These are phyloP conservation scores for Aquilaria sinensis DNA, from an alignment of 345 rosid species.

Conservation along the genomic window DNA sequence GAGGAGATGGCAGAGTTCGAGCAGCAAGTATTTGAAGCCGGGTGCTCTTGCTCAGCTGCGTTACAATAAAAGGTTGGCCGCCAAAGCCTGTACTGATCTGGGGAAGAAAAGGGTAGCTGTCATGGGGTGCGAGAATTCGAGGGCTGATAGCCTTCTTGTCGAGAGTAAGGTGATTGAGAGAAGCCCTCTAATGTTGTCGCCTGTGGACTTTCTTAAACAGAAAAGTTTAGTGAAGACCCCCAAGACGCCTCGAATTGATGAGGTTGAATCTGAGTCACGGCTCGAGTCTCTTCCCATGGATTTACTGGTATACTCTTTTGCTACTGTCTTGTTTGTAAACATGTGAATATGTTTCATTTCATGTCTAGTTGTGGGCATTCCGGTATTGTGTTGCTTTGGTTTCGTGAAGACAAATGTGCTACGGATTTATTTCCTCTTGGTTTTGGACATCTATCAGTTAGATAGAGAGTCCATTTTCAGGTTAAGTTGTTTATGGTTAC, in stretches of 20 bases:
- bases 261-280: conserved; percentile 53
- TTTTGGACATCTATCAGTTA: no score
- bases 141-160: conserved; percentile 15
- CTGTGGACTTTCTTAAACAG: conserved; percentile 46
- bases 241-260: conserved; percentile 55
- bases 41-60: conserved; percentile 80
- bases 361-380: no score
- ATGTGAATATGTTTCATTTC: no score
- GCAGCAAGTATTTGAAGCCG: conserved; percentile 66
- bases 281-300: conserved; percentile 89
- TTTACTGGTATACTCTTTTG: conserved; percentile 47
- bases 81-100: conserved; percentile 62
- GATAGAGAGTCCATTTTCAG: no score
- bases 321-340: no score
- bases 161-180: conserved; percentile 31
- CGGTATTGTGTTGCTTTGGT: no score
- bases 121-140: conserved; percentile 33
- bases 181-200: conserved; percentile 54
- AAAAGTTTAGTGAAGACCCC: conserved; percentile 54
- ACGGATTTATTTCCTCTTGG: no score
- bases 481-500: no score
- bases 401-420: no score
- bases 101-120: conserved; percentile 68
- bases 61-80: conserved; percentile 37
- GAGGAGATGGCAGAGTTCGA: conserved; percentile 45